These are phyloP conservation scores for Capsella bursapastoris DNA, from an alignment of 345 rosid genomes.

Conservation along the genomic window DNA sequence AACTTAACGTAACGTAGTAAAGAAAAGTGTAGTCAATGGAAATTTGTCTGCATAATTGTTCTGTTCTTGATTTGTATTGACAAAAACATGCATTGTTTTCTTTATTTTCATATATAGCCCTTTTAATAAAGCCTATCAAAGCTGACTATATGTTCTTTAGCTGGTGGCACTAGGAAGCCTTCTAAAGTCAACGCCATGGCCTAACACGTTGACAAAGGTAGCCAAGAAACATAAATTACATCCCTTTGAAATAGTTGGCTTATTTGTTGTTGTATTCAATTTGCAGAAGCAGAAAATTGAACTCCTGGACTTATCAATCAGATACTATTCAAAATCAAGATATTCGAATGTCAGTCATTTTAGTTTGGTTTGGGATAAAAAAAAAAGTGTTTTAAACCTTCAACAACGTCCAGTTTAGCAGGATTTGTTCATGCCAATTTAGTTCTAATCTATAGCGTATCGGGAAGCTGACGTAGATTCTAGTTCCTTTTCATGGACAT, in stretches of 20 bases:
- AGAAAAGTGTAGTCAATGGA: background rate
- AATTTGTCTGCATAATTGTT: background rate
- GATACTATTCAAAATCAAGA: background rate
- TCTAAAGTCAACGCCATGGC: background rate
- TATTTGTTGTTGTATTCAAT: background rate
- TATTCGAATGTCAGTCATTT: background rate
- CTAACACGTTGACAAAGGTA: background rate
- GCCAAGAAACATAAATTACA: background rate
- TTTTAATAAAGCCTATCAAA: constrained; percentile 7
- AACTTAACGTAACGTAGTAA: background rate
- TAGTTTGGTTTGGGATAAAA: too few relatives aligned
- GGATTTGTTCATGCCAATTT: too few relatives aligned
- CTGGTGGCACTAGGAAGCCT: background rate
- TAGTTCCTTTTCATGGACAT: too few relatives aligned
- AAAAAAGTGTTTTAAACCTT: too few relatives aligned
- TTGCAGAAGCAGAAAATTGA: background rate
- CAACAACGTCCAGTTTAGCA: too few relatives aligned
- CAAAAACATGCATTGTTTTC: background rate
- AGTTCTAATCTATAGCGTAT: too few relatives aligned
- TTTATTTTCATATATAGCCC: background rate
- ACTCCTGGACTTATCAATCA: too few relatives aligned
- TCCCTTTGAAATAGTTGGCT: background rate
- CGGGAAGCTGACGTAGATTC: too few relatives aligned
- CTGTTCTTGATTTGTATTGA: background rate
- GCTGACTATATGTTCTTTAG: background rate